Percentiles rank a stretch among this genome's conserved stretches.
phyloP scores from a whole-genome alignment of 179 eudicot species.

The Beta macrorhiza region DNA sequence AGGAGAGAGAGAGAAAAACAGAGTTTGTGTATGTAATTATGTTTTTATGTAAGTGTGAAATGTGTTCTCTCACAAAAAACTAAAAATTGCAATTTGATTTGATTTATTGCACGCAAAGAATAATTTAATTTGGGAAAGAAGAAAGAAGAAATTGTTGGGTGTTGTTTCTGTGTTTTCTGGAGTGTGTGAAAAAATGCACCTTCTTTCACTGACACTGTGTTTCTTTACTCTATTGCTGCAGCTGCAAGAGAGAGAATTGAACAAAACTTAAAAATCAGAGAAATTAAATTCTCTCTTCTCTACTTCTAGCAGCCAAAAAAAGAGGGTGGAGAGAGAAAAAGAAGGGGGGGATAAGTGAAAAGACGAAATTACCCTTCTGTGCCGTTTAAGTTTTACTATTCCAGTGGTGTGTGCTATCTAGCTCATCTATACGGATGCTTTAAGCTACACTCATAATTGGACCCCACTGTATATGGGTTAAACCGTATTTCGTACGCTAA shows the following conservation, averaged over 20 bases:
- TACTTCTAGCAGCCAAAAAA: background rate
- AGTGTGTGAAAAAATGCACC: background rate
- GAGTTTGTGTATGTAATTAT: background rate
- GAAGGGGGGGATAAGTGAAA: background rate
- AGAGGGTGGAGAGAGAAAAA: background rate
- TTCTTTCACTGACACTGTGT: constrained; percentile 4
- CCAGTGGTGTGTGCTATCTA: constrained; percentile 1
- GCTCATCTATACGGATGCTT: constrained; percentile 29
- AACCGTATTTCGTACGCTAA: constrained; percentile 31
- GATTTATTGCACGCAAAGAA: constrained; percentile 3
- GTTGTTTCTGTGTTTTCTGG: background rate
- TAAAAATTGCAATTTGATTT: background rate
- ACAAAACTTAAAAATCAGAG: background rate
- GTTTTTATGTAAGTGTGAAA: background rate
- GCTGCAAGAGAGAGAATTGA: background rate
- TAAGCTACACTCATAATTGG: background rate
- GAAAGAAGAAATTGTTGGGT: background rate
- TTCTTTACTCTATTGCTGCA: background rate
- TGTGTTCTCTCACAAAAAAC: too few species aligned
- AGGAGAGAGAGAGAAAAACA: too few species aligned
- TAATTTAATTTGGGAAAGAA: background rate
- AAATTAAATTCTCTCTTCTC: background rate
- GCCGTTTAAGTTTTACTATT: constrained; percentile 32
- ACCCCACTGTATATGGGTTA: background rate
- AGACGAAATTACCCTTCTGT: constrained; percentile 27